A percentile compares a stretch with the other conserved stretches of the same genome.
Conservation (phyloP, 176 grass and related monocot species). For the Canna indica region DNA sequence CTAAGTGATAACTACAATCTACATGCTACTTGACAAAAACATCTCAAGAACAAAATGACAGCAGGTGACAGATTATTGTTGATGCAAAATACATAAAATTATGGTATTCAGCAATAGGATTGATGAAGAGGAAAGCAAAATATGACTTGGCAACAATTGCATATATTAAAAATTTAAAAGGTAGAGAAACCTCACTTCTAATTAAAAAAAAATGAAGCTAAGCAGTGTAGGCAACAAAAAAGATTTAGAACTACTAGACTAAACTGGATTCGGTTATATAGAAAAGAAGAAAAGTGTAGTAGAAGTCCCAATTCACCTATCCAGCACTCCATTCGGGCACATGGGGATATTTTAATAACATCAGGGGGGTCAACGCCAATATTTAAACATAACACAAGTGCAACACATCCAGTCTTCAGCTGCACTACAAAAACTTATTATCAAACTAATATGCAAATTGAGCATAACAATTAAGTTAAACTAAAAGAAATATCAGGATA, state of each 20-base stretch:
- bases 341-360: constrained; percentile 97
- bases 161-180: not conserved
- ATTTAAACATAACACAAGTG: constrained; percentile 96
- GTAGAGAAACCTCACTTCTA: not conserved
- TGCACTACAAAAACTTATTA: constrained; percentile 42
- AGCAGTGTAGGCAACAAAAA: not conserved
- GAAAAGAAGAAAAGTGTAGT: constrained; percentile 16
- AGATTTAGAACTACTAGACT: constrained; percentile 11
- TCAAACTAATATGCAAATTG: constrained; percentile 13
- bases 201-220: not conserved
- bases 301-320: constrained; percentile 53
- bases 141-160: not conserved
- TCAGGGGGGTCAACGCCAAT: constrained; percentile 95
- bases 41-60: no score
- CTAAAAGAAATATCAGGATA: constrained; percentile 16
- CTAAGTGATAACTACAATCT: not conserved
- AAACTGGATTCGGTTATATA: not conserved
- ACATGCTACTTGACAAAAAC: not conserved
- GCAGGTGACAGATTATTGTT: not conserved
- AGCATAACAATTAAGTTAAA: not conserved
- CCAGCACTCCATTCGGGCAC: constrained; percentile 98
- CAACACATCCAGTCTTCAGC: constrained; percentile 99
- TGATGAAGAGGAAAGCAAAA: not conserved
- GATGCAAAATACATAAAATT: not conserved
- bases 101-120: not conserved